Percentiles rank a stretch among this genome's conserved stretches.
phyloP scores from a whole-genome alignment of 345 rosid species.

The Citrus hindsii region DNA sequence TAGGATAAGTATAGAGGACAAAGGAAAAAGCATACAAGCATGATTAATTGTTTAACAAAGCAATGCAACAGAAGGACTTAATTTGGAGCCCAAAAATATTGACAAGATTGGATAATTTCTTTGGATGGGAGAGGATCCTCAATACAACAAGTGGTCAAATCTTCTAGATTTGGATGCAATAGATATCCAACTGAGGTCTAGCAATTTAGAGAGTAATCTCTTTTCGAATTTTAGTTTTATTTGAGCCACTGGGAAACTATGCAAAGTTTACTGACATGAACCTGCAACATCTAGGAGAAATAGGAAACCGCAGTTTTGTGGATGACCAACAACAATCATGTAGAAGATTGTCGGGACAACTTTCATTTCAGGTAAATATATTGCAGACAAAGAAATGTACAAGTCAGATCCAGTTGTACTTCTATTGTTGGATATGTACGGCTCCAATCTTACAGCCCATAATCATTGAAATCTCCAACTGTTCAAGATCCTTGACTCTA shows the following conservation, averaged over 20 bases:
- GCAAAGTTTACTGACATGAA: background rate
- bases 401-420: background rate
- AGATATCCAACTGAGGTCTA: background rate
- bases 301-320: background rate
- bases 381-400: background rate
- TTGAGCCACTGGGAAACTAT: background rate
- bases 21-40: background rate
- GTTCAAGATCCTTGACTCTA: background rate
- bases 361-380: background rate
- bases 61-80: background rate
- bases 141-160: background rate
- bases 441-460: background rate
- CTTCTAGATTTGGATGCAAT: background rate
- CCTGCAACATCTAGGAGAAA: background rate
- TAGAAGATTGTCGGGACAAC: background rate
- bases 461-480: background rate
- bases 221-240: background rate
- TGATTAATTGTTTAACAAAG: background rate
- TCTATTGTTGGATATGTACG: background rate
- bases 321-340: background rate
- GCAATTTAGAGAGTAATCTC: background rate
- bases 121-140: background rate
- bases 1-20: background rate
- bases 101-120: background rate
- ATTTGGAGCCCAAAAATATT: background rate